phyloP scores from a whole-genome alignment of 2,329 filamentous ascomycete genomes.

The Albifimbria verrucaria region DNA sequence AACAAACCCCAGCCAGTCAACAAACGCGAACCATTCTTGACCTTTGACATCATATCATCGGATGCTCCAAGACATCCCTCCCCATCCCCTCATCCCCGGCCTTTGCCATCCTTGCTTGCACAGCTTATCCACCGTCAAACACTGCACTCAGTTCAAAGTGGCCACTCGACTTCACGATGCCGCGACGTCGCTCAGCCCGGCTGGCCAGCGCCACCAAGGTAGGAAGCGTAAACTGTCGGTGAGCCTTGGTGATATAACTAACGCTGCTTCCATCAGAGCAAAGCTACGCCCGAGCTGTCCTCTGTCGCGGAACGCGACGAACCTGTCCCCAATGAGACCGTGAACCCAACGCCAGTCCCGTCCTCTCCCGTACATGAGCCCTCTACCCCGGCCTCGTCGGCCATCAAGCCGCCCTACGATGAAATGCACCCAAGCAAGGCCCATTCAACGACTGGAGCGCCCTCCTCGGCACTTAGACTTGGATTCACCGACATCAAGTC shows the following conservation, averaged over 20 bases:
- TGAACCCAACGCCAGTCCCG: conserved; percentile 25
- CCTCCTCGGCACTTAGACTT: conserved; percentile 76
- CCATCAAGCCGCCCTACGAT: conserved; percentile 66
- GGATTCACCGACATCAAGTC: conserved; percentile 76
- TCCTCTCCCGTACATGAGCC: conserved; percentile 34
- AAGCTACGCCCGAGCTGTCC: conserved; percentile 29
- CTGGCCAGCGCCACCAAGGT: conserved; percentile 38
- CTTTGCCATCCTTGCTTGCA: not conserved
- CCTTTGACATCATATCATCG: conserved; percentile 26
- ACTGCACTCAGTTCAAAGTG: not conserved
- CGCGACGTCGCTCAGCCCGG: conserved; percentile 42
- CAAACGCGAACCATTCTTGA: conserved; percentile 16
- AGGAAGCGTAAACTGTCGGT: too few species aligned
- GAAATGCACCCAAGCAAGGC: conserved; percentile 92
- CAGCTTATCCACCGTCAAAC: not conserved
- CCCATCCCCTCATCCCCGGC: conserved; percentile 11
- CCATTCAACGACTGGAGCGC: conserved; percentile 70
- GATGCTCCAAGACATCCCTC: conserved; percentile 17
- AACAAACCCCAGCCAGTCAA: conserved; percentile 25
- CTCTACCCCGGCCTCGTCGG: conserved; percentile 61
- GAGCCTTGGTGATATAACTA: not conserved
- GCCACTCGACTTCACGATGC: conserved; percentile 16
- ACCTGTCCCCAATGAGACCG: conserved; percentile 22
- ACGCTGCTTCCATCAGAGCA: conserved; percentile 19
- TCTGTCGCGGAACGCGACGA: conserved; percentile 45